Percentiles rank a stretch among this genome's conserved stretches.
These are phyloP conservation scores for Aspergillus sp. DNA, from an alignment of 2,329 filamentous ascomycete genomes.

Conservation along the genomic window DNA sequence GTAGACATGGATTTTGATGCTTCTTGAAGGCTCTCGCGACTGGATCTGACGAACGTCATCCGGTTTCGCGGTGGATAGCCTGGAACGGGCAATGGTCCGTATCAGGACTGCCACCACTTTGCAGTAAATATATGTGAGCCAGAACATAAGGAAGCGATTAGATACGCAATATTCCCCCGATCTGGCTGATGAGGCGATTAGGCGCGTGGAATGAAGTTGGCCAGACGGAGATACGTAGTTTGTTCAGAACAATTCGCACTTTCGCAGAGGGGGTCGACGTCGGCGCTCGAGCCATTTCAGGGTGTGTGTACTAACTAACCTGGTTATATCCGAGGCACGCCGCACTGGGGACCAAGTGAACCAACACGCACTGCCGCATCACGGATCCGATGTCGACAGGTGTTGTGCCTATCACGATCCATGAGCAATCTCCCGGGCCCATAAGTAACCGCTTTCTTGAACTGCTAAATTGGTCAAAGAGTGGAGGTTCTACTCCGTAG, in stretches of 20 bases:
- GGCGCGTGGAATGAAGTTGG: not conserved
- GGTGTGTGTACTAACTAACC: not conserved
- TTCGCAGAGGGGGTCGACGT: no score
- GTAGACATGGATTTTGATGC: constrained; percentile 35
- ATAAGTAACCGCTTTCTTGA: no score
- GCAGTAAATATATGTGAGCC: constrained; percentile 22
- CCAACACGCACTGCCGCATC: no score
- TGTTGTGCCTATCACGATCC: no score
- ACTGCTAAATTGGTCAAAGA: no score
- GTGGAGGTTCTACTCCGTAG: no score
- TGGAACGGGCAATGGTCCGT: constrained; percentile 10
- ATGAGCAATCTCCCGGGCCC: no score
- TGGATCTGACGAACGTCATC: constrained; percentile 30
- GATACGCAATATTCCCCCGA: not conserved
- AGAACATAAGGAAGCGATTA: constrained; percentile 16
- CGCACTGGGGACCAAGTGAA: no score
- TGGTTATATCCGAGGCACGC: not conserved
- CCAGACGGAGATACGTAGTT: not conserved
- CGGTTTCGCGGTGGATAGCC: constrained; percentile 8
- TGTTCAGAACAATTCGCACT: no score
- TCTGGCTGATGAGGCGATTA: not conserved
- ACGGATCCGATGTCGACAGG: no score
- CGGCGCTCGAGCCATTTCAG: not conserved
- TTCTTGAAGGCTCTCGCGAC: constrained; percentile 29
- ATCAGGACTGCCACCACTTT: constrained; percentile 22